phyloP scores from a whole-genome alignment of 208 protist genomes.

The Trypanosomatidae sp. region DNA sequence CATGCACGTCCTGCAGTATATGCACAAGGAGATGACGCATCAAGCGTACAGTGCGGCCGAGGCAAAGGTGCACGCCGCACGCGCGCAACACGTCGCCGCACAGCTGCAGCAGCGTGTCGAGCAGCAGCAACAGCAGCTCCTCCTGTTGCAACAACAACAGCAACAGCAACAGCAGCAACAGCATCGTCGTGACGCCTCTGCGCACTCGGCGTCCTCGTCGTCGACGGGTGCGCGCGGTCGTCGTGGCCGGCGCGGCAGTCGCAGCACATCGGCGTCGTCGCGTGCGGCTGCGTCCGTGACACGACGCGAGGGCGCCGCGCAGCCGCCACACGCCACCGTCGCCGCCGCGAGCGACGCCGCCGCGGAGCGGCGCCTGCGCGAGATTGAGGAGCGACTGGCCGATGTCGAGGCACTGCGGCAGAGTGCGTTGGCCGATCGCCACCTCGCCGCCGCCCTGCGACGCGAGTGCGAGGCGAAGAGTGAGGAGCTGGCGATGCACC shows the following conservation, averaged over 20 bases:
- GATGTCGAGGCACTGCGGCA: constrained; percentile 54
- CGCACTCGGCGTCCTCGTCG: no score
- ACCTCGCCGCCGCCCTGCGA: constrained; percentile 34
- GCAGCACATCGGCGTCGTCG: background rate
- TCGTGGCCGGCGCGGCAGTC: background rate
- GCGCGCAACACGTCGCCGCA: no score
- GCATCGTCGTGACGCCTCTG: no score
- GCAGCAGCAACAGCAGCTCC: no score
- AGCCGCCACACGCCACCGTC: constrained; percentile 3
- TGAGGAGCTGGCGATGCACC: constrained; percentile 3
- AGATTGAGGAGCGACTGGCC: constrained; percentile 59
- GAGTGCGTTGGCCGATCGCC: constrained; percentile 40
- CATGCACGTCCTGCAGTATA: constrained; percentile 71
- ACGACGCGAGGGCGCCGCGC: no score
- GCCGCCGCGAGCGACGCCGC: constrained; percentile 5
- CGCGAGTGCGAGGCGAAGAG: constrained; percentile 40
- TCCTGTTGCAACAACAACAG: no score
- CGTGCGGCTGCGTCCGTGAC: no score
- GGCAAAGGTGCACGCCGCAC: constrained; percentile 31
- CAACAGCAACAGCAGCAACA: no score
- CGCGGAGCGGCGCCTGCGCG: constrained; percentile 26
- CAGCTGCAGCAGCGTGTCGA: no score
- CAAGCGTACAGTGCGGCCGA: constrained; percentile 69
- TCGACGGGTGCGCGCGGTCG: constrained; percentile 9
- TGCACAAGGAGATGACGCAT: constrained; percentile 76